Conservation (phyloP, 805 yeast species). For the Danielozyma ontarioensis region DNA sequence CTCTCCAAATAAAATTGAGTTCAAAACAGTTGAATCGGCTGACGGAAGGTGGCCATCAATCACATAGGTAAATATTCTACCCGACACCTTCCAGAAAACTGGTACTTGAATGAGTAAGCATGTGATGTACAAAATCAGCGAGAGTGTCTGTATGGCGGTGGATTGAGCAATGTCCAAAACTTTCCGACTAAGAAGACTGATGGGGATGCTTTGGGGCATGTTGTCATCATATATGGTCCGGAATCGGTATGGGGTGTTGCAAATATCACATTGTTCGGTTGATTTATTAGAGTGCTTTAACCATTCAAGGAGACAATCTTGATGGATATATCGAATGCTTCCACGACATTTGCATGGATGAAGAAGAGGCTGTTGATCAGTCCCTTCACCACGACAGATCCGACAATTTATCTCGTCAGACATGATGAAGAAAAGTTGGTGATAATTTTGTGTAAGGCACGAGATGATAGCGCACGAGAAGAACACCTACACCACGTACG, state of each 20-base stretch:
- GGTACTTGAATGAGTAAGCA: conserved; percentile 53
- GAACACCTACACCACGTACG: not conserved
- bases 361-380: conserved; percentile 68
- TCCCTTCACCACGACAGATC: conserved; percentile 90
- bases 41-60: conserved; percentile 51
- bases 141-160: conserved; percentile 12
- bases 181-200: conserved; percentile 40
- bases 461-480: not conserved
- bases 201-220: conserved; percentile 64
- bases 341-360: conserved; percentile 96
- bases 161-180: conserved; percentile 14
- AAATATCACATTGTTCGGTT: conserved; percentile 74
- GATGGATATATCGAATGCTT: conserved; percentile 88
- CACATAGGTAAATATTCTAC: conserved; percentile 50
- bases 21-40: conserved; percentile 18
- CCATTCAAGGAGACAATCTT: conserved; percentile 89
- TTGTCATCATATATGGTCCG: conserved; percentile 57
- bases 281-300: conserved; percentile 59
- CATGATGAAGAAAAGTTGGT: not conserved
- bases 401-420: conserved; percentile 61
- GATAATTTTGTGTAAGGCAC: not conserved
- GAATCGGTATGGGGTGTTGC: conserved; percentile 70
- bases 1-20: conserved; percentile 39
- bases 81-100: conserved; percentile 49
- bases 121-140: conserved; percentile 30